phyloP scores from a whole-genome alignment of 140 eudicot species.

The Flaveria floridana region DNA sequence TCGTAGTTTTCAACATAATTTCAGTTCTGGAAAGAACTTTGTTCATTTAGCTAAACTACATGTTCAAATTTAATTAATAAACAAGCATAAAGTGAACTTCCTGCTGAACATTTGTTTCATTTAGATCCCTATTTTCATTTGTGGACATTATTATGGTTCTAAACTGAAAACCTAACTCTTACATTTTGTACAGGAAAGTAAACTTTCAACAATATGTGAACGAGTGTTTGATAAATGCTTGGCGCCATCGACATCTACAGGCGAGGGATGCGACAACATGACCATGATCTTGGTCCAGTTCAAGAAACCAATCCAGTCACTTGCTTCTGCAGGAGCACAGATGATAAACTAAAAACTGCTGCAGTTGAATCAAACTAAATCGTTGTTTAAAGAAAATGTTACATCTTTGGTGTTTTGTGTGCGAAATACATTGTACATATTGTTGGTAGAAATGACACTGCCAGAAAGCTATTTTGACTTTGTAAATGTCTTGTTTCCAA shows the following conservation, averaged over 20 bases:
- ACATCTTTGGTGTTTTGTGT: slow-evolving; percentile 7
- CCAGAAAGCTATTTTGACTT: background rate
- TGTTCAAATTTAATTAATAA: background rate
- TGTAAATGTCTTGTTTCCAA: slow-evolving; percentile 4
- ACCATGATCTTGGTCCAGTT: slow-evolving; percentile 95
- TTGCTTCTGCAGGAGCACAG: slow-evolving; percentile 27
- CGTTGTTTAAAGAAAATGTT: background rate
- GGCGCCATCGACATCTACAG: slow-evolving; percentile 92
- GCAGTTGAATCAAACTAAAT: slow-evolving; percentile 20
- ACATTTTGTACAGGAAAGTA: slow-evolving; percentile 22
- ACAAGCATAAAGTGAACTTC: background rate
- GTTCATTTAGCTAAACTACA: background rate
- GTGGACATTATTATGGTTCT: background rate
- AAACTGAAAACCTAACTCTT: slow-evolving; percentile 1
- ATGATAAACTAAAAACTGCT: slow-evolving; percentile 27
- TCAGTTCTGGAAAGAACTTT: background rate
- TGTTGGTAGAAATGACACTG: slow-evolving; percentile 19
- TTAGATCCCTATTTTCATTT: background rate
- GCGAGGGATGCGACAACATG: slow-evolving; percentile 98
- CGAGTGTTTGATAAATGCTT: slow-evolving; percentile 66
- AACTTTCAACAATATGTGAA: slow-evolving; percentile 79
- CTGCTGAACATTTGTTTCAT: background rate
- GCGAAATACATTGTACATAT: slow-evolving; percentile 24
- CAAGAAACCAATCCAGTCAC: slow-evolving; percentile 44
- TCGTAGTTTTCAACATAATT: background rate